These are phyloP conservation scores for Podila epigama DNA, from an alignment of 192 early-diverging fungal species.

Conservation along the genomic window DNA sequence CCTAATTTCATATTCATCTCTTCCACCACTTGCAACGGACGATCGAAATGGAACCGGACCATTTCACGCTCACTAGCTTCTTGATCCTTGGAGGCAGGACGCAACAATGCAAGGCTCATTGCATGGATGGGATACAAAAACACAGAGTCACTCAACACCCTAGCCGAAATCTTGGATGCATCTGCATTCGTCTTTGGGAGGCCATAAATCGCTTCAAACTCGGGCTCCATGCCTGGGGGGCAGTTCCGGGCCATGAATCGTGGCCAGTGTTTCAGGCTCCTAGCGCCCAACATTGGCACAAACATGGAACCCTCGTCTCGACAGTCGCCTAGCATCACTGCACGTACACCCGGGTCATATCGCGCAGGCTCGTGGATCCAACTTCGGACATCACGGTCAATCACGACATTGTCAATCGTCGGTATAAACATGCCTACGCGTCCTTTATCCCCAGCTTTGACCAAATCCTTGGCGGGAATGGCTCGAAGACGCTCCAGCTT, in stretches of 20 bases:
- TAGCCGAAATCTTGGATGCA: conserved; percentile 11
- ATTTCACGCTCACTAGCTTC: conserved; percentile 1
- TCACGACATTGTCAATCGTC: conserved; percentile 26
- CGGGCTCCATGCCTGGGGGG: conserved; percentile 29
- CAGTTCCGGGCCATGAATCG: conserved; percentile 25
- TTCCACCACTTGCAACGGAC: conserved; percentile 25
- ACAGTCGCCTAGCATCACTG: conserved; percentile 41
- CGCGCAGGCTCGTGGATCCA: conserved; percentile 26
- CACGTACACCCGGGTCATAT: conserved; percentile 27
- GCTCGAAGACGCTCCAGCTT: conserved; percentile 12
- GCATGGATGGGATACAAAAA: conserved; percentile 34
- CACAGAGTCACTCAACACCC: conserved; percentile 14
- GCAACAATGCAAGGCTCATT: conserved; percentile 5
- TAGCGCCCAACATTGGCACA: conserved; percentile 24
- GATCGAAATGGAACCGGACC: conserved; percentile 36
- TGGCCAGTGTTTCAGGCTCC: conserved; percentile 32
- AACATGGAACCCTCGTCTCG: conserved; percentile 38
- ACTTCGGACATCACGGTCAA: conserved; percentile 17
- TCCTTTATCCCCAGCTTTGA: conserved; percentile 23
- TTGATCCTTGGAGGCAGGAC: background rate
- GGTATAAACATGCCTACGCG: conserved; percentile 30
- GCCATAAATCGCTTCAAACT: conserved; percentile 35
- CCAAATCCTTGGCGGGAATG: conserved; percentile 24
- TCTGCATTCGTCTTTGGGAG: conserved; percentile 23
- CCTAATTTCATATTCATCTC: conserved; percentile 30